Evolutionary conservation across 2,329 filamentous ascomycete genomes (phyloP), one percentile per base, ranked within the genome.

Genomic region (Dothidotthia symphoricarpi): DNA sequence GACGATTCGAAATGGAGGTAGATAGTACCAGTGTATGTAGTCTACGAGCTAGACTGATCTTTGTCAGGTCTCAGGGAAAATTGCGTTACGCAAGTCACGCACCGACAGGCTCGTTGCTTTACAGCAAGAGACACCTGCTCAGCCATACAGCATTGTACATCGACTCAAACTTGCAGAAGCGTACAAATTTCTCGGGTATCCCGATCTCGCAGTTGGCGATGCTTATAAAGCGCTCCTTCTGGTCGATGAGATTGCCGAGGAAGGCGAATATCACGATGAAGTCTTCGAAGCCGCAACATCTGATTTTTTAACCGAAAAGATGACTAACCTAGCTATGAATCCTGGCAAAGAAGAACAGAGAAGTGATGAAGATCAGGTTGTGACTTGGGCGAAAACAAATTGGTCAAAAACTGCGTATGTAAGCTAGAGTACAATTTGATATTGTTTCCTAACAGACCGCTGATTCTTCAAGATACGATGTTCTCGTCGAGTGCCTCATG

Each of bases 201-300:
- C 88, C 0, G 93, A 98, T 64, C 78, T 98, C 26, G 89, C 89
- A 4, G 83, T 85, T 9, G 88, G 88, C 24, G 90, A 96, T 72
- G 88, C 88, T 4, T 97, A 97, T 64, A 84, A 86, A 38, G 89
- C 90, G 1, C 75, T 97, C n/a, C 78, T 95, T 3, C 72, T 98
- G 31, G 78, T 86, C 12, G 91, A 97, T 59, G 88, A 93, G 50
- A 77, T 88, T 24, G 68, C 76, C 47, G 83, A 93, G 38, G 86
- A 91, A 45, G 78, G 80, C 26, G 90, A 96, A 65, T 94, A 89
- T 57, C 84, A 93, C 60, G 81, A 88, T 12, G 71, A 78, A 52
- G 82, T 83, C 7, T 51, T 75, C 6, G 76, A 79, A 34, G 72
- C 76, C 8, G 66, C 84, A 31, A 59, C 71, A 43, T 27, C 35